Evolutionary conservation across 1,284 basidiomycete species (phyloP).

Genomic region (Wallemia ichthyophaga): DNA sequence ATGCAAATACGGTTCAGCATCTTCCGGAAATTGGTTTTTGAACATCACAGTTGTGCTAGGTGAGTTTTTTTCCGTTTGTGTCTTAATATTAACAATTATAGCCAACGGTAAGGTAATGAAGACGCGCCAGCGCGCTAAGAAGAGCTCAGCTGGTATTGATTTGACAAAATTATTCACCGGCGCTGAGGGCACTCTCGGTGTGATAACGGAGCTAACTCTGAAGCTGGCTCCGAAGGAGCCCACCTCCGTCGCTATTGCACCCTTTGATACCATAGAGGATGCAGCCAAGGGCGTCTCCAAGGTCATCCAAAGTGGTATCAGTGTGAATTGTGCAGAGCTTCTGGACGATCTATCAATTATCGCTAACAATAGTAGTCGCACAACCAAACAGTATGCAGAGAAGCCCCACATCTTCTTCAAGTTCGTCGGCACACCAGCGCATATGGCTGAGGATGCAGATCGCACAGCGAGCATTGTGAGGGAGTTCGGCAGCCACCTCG

Average conservation of each 20-base stretch:
- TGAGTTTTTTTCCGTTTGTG: background rate
- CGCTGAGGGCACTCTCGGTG: constrained; percentile 74
- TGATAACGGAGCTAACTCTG: constrained; percentile 67
- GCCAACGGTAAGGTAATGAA: constrained; percentile 79
- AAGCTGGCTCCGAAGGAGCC: constrained; percentile 49
- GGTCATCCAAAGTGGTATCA: constrained; percentile 22
- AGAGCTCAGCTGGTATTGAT: constrained; percentile 5
- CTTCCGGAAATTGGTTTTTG: constrained; percentile 51
- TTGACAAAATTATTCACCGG: constrained; percentile 41
- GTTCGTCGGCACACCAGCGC: constrained; percentile 23
- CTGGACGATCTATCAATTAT: constrained; percentile 5
- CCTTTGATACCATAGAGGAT: constrained; percentile 21
- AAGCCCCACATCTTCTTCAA: constrained; percentile 60
- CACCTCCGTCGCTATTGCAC: constrained; percentile 24
- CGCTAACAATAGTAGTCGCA: constrained; percentile 30
- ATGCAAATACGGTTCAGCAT: constrained; percentile 62
- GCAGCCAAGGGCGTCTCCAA: constrained; percentile 38
- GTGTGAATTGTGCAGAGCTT: constrained; percentile 24
- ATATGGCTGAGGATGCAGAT: constrained; percentile 25
- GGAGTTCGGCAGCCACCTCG: constrained; percentile 37
- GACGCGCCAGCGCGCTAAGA: constrained; percentile 44
- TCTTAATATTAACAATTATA: constrained; percentile 14
- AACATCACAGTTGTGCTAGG: constrained; percentile 27
- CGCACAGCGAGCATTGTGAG: constrained; percentile 28
- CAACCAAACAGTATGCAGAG: constrained; percentile 29